phyloP scores from a whole-genome alignment of 257 asterid species.

The Fraxinus americana region DNA sequence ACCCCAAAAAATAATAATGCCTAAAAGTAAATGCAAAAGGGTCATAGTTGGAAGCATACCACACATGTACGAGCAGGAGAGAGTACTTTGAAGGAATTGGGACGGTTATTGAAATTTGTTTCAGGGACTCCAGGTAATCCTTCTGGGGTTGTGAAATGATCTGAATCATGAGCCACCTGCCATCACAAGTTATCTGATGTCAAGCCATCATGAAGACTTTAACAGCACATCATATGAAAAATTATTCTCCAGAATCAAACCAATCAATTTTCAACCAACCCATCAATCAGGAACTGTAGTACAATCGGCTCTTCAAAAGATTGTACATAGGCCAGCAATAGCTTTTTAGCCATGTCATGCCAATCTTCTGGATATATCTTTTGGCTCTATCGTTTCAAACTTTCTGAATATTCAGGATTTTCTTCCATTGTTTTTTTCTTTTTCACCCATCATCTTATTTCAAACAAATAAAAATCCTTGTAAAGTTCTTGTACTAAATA shows the following conservation, averaged over 20 bases:
- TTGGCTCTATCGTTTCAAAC: not conserved
- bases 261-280: conserved; percentile 8
- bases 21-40: not conserved
- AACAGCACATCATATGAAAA: not conserved
- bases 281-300: not conserved
- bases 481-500: not conserved
- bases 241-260: not conserved
- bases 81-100: conserved; percentile 86
- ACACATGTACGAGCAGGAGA: conserved; percentile 87
- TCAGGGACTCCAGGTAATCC: conserved; percentile 94
- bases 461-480: not conserved
- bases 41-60: conserved; percentile 48
- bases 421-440: not conserved
- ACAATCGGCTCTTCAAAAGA: not conserved
- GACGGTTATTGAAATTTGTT: conserved; percentile 89
- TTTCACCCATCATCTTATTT: not conserved
- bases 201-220: conserved; percentile 8
- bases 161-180: conserved; percentile 79
- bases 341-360: not conserved
- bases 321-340: not conserved
- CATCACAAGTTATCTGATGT: conserved; percentile 8
- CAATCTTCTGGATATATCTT: not conserved
- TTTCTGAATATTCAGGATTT: not conserved
- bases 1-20: not conserved
- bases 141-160: conserved; percentile 94